Percentiles rank a stretch among this genome's conserved stretches.
These are phyloP conservation scores for Coniferiporia sulphurascens DNA, from an alignment of 1,284 basidiomycete species.

Conservation along the genomic window DNA sequence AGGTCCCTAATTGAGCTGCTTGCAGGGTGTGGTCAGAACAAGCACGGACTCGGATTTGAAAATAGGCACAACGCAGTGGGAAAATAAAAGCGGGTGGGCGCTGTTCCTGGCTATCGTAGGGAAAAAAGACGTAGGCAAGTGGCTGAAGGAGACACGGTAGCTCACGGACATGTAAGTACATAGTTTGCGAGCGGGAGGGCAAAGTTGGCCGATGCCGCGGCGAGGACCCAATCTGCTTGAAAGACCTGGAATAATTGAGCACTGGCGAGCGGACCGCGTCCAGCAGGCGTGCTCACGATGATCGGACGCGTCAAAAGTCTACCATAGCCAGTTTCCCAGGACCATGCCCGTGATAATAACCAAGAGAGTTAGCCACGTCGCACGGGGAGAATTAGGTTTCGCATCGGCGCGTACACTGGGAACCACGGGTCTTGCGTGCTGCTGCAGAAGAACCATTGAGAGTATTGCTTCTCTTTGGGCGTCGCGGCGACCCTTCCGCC, in stretches of 20 bases:
- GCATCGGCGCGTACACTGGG: constrained; percentile 10
- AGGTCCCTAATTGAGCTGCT: neutral
- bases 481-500: constrained; percentile 17
- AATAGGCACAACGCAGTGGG: neutral
- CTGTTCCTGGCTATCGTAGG: neutral
- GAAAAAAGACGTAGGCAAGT: neutral
- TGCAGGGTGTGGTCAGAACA: neutral
- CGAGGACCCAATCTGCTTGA: constrained; percentile 19
- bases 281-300: constrained; percentile 10
- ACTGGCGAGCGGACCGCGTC: neutral
- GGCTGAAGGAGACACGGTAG: too few species aligned
- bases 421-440: constrained; percentile 18
- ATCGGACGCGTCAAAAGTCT: constrained; percentile 9
- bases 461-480: constrained; percentile 11
- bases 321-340: neutral
- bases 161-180: constrained; percentile 14
- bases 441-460: constrained; percentile 18
- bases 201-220: constrained; percentile 12
- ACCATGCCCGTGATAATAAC: neutral
- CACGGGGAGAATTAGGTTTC: neutral
- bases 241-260: constrained; percentile 16
- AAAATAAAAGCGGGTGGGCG: neutral
- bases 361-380: neutral
- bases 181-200: constrained; percentile 14
- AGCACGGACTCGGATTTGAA: neutral